A percentile compares a stretch with the other conserved stretches of the same genome.
phyloP scores from a whole-genome alignment of 441 rosid genomes.

The Erysimum cheiri region DNA sequence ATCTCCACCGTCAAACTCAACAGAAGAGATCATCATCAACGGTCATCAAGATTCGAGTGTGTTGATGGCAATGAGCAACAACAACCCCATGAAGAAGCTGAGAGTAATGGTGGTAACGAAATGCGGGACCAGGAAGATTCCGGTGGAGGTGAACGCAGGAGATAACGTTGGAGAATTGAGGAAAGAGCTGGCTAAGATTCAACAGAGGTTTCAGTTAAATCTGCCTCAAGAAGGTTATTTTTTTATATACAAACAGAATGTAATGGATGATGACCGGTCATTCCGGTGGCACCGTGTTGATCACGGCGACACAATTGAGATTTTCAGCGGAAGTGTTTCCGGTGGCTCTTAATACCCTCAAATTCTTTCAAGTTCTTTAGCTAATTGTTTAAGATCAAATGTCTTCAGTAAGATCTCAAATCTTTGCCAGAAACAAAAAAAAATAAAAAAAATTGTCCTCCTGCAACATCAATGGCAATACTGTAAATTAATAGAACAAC shows the following conservation, averaged over 20 bases:
- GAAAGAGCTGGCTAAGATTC: constrained; percentile 72
- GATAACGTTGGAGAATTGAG: constrained; percentile 76
- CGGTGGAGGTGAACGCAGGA: constrained; percentile 63
- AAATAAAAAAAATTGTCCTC: no score
- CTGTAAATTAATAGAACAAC: no score
- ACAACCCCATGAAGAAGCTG: constrained; percentile 50
- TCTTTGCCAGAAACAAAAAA: no score
- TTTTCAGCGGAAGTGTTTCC: constrained; percentile 72
- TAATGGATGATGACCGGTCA: constrained; percentile 86
- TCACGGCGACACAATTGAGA: constrained; percentile 77
- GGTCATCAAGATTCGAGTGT: constrained; percentile 23
- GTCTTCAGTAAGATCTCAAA: no score
- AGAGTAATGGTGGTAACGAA: constrained; percentile 66
- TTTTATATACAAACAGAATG: constrained; percentile 78
- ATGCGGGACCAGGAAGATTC: constrained; percentile 66
- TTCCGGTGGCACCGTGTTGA: constrained; percentile 82
- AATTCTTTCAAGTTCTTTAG: no score
- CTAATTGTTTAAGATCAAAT: no score
- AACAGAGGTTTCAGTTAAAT: constrained; percentile 53
- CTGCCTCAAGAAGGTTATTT: constrained; percentile 82
- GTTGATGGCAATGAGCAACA: constrained; percentile 21
- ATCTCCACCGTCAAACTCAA: constrained; percentile 38
- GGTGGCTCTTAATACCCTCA: constrained; percentile 56
- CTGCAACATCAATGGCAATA: no score
- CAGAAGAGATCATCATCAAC: constrained; percentile 46